phyloP scores from a whole-genome alignment of 1,284 basidiomycete genomes.

The Ganoderma sinense region DNA sequence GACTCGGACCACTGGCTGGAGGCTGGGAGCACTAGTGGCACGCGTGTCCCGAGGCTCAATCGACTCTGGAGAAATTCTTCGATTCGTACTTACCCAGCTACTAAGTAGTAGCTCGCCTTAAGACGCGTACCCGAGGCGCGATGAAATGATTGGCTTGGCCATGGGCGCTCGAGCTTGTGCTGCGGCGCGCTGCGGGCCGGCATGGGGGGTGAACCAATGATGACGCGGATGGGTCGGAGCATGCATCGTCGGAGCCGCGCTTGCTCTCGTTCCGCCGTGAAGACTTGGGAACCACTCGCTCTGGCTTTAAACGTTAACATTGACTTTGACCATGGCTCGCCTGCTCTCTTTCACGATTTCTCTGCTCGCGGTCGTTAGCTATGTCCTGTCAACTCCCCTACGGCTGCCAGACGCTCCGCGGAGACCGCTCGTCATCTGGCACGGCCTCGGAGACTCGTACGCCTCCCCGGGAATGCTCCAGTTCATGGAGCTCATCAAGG shows the following conservation, averaged over 20 bases:
- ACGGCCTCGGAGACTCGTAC: conserved; percentile 86
- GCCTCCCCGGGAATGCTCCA: conserved; percentile 72
- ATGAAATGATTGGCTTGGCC: too few relatives aligned
- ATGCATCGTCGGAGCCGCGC: neutral
- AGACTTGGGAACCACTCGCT: neutral
- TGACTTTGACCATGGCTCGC: neutral
- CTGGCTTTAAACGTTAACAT: neutral
- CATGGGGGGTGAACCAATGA: neutral
- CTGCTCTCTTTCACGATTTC: neutral
- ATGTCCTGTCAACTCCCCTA: conserved; percentile 13
- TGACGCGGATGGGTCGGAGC: neutral
- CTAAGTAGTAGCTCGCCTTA: too few relatives aligned
- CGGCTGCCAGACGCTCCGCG: conserved; percentile 12
- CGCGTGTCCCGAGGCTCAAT: too few relatives aligned
- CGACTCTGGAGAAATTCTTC: too few relatives aligned
- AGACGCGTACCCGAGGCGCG: too few relatives aligned
- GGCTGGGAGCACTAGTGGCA: too few relatives aligned
- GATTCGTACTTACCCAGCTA: too few relatives aligned
- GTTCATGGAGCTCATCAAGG: conserved; percentile 73
- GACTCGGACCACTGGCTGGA: too few relatives aligned
- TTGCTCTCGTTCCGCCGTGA: neutral
- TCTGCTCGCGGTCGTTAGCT: conserved; percentile 7
- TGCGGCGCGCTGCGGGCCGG: neutral
- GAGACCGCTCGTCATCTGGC: conserved; percentile 92
- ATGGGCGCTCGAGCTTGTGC: too few relatives aligned